Conservation (phyloP, 331 rosid genomes). For the Arachis monticola region DNA sequence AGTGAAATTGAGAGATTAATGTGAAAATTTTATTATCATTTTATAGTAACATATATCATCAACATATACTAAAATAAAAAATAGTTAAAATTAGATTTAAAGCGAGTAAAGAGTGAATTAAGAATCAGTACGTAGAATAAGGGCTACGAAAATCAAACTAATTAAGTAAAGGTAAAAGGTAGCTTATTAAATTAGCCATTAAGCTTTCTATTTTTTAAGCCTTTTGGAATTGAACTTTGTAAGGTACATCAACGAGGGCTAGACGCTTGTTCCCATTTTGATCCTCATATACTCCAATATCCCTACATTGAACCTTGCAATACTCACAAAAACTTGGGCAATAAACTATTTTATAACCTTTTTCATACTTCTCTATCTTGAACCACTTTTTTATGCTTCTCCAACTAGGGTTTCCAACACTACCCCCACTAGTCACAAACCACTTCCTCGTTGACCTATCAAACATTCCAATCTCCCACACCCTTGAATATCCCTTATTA, state of each 20-base stretch:
- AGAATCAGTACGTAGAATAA: too few relatives aligned
- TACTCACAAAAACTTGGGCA: conserved; percentile 46
- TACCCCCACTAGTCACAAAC: conserved; percentile 50
- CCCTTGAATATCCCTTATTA: conserved; percentile 20
- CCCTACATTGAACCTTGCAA: conserved; percentile 47
- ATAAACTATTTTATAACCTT: conserved; percentile 43
- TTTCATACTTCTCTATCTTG: neutral
- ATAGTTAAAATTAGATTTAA: too few relatives aligned
- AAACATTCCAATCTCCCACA: conserved; percentile 45
- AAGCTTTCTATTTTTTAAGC: neutral
- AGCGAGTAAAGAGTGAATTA: too few relatives aligned
- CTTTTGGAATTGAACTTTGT: conserved; percentile 35
- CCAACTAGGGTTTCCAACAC: conserved; percentile 48
- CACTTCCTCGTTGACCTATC: conserved; percentile 28
- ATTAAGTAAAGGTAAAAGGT: too few relatives aligned
- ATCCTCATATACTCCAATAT: conserved; percentile 41
- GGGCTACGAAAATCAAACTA: too few relatives aligned
- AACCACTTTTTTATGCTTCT: conserved; percentile 43
- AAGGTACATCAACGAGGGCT: conserved; percentile 45
- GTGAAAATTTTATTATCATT: too few relatives aligned
- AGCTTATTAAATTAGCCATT: too few relatives aligned
- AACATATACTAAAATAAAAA: too few relatives aligned
- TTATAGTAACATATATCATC: too few relatives aligned
- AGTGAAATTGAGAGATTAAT: too few relatives aligned
- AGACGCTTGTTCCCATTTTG: conserved; percentile 33